These are phyloP conservation scores for Chondrus crispus DNA, from an alignment of 23 red algal genomes.

Conservation along the genomic window DNA sequence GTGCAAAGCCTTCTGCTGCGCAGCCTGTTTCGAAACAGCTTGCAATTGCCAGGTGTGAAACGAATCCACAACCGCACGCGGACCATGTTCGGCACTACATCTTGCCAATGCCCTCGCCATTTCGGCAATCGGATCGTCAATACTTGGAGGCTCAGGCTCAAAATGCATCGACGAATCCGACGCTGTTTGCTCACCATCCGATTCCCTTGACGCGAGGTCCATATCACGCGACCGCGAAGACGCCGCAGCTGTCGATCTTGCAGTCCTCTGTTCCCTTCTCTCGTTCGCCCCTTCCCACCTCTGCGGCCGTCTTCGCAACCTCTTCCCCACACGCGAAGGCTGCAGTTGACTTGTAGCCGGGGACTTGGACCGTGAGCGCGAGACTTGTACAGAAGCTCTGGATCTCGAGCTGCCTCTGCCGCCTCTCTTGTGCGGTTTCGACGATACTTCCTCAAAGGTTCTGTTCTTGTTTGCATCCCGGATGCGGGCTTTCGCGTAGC, in stretches of 20 bases:
- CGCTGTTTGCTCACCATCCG: conserved; percentile 25
- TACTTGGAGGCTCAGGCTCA: not conserved
- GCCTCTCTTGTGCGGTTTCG: not conserved
- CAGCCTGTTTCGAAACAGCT: conserved; percentile 53
- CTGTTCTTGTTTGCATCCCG: not conserved
- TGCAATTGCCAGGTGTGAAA: conserved; percentile 67
- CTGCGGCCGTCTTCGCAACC: conserved; percentile 50
- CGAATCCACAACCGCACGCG: conserved; percentile 40
- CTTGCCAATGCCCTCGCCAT: conserved; percentile 11
- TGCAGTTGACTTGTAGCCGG: not conserved
- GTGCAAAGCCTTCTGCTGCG: conserved; percentile 57
- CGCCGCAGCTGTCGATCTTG: not conserved
- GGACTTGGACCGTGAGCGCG: not conserved
- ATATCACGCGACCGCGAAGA: too few relatives aligned
- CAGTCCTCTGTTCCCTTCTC: not conserved
- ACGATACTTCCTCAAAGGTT: too few relatives aligned
- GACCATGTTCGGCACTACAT: not conserved
- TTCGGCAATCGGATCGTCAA: conserved; percentile 38
- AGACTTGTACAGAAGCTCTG: not conserved
- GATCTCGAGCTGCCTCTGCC: not conserved
- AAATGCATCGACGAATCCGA: conserved; percentile 18
- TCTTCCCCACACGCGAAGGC: conserved; percentile 35
- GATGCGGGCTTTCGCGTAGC: not conserved
- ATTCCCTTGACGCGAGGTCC: not conserved
- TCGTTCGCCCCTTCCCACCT: conserved; percentile 43